phyloP scores from a whole-genome alignment of 192 early-diverging fungal species.

The Coemansia nantahalensis region DNA sequence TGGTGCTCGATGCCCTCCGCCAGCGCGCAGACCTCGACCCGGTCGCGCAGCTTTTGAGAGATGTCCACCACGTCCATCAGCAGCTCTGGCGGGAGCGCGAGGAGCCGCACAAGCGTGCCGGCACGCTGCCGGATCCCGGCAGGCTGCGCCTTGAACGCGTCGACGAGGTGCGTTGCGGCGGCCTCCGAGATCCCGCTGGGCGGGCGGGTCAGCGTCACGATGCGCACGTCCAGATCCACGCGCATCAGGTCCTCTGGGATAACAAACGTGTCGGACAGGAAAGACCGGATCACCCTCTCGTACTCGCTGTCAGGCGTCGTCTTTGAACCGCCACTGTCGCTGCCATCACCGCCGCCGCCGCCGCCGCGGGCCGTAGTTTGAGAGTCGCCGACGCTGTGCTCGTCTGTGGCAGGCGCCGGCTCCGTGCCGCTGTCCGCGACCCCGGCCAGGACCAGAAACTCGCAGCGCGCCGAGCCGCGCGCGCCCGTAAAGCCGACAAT shows the following conservation, averaged over 20 bases:
- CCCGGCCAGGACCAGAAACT: slow-evolving; percentile 39
- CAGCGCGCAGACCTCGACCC: slow-evolving; percentile 19
- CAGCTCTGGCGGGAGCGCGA: slow-evolving; percentile 41
- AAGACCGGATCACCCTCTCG: slow-evolving; percentile 1
- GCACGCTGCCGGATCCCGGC: slow-evolving; percentile 30
- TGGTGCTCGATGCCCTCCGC: slow-evolving; percentile 21
- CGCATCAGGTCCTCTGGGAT: slow-evolving; percentile 34
- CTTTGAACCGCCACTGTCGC: not conserved
- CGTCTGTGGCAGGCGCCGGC: not conserved
- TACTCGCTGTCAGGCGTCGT: slow-evolving; percentile 2
- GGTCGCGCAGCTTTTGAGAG: slow-evolving; percentile 12
- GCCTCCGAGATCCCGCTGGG: slow-evolving; percentile 45
- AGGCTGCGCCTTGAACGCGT: slow-evolving; percentile 28
- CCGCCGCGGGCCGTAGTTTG: slow-evolving; percentile 1
- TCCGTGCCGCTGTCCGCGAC: slow-evolving; percentile 2
- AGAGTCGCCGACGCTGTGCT: not conserved
- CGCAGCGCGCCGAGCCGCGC: slow-evolving; percentile 42
- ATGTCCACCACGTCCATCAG: slow-evolving; percentile 47
- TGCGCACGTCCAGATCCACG: slow-evolving; percentile 40
- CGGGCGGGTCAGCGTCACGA: slow-evolving; percentile 43
- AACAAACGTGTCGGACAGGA: slow-evolving; percentile 27
- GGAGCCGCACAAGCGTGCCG: slow-evolving; percentile 37
- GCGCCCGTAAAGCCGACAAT: slow-evolving; percentile 48
- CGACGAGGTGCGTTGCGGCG: slow-evolving; percentile 20
- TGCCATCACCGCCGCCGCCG: too few relatives aligned